Evolutionary conservation across 2,329 filamentous ascomycete species (phyloP).

Genomic region (Hansfordia pulvinata): DNA sequence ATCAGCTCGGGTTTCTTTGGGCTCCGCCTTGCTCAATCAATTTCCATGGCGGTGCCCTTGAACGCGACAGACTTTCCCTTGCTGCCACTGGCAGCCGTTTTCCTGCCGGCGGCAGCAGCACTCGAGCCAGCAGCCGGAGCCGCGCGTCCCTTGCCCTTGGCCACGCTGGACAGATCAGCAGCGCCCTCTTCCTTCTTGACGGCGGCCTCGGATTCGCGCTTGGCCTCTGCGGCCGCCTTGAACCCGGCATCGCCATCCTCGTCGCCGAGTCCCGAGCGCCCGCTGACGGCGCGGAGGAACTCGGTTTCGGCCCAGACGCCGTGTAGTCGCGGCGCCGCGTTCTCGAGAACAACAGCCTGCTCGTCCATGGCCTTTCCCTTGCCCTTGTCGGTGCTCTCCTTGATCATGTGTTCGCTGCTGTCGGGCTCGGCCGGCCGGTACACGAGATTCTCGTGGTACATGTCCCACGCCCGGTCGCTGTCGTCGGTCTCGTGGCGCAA

Average conservation of each 20-base stretch:
- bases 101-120: slow-evolving; percentile 4
- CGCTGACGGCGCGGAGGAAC: slow-evolving; percentile 1
- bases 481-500: slow-evolving; percentile 77
- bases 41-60: too few relatives aligned
- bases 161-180: neutral
- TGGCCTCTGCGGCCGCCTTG: neutral
- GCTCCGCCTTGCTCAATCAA: too few relatives aligned
- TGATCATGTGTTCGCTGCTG: slow-evolving; percentile 9
- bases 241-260: too few relatives aligned
- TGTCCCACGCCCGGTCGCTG: slow-evolving; percentile 58
- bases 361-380: slow-evolving; percentile 11
- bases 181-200: slow-evolving; percentile 1
- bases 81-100: slow-evolving; percentile 4
- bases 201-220: neutral
- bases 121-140: slow-evolving; percentile 2
- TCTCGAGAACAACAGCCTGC: neutral
- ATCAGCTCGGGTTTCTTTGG: slow-evolving; percentile 5
- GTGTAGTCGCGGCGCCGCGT: neutral
- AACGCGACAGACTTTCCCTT: slow-evolving; percentile 11
- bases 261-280: too few relatives aligned
- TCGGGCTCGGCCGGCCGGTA: slow-evolving; percentile 17
- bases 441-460: slow-evolving; percentile 63
- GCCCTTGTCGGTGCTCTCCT: slow-evolving; percentile 6
- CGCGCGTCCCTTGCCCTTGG: neutral
- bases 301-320: neutral